Conservation (phyloP, 2,329 filamentous ascomycete genomes). For the Blumeria graminis region DNA sequence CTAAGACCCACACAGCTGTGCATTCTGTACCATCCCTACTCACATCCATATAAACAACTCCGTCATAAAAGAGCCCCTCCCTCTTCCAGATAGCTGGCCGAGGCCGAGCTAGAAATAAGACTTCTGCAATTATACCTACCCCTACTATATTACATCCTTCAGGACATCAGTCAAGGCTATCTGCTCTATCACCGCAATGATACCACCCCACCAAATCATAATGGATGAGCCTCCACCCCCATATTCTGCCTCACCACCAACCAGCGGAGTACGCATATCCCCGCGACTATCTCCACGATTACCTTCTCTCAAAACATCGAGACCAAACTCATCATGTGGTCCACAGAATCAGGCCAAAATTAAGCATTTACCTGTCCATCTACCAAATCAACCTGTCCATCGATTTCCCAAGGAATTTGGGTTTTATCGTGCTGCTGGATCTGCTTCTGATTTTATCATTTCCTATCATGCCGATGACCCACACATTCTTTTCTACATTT, state of each 20-base stretch:
- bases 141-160: too few relatives aligned
- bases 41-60: too few relatives aligned
- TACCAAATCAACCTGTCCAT: neutral
- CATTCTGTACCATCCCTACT: too few relatives aligned
- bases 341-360: neutral
- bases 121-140: too few relatives aligned
- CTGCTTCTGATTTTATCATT: conserved; percentile 4
- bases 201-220: neutral
- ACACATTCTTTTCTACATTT: conserved; percentile 6
- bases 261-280: neutral
- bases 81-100: too few relatives aligned
- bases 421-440: conserved; percentile 5
- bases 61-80: too few relatives aligned
- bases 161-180: too few relatives aligned
- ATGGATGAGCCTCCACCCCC: neutral
- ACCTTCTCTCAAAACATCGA: neutral
- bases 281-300: too few relatives aligned
- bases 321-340: neutral
- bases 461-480: conserved; percentile 4
- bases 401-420: conserved; percentile 7
- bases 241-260: neutral
- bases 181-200: too few relatives aligned
- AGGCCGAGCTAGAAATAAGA: too few relatives aligned
- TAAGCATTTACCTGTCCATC: neutral
- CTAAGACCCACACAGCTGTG: too few relatives aligned